Conservation (phyloP, 2,329 filamentous ascomycete genomes). For the Pseudocercospora musae region DNA sequence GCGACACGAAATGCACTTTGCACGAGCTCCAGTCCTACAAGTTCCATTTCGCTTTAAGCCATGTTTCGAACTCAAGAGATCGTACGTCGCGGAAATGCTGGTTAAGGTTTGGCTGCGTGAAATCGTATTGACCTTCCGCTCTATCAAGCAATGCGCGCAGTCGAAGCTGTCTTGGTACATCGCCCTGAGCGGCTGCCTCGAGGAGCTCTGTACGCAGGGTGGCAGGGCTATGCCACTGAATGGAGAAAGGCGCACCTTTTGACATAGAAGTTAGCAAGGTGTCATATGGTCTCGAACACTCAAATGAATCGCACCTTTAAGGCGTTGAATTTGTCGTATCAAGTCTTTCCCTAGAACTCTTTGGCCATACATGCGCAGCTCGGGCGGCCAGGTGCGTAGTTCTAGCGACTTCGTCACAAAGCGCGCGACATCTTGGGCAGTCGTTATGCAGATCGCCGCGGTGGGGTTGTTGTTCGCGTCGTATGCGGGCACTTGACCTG, state of each 20-base stretch:
- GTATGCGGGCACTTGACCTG: constrained; percentile 60
- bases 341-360: constrained; percentile 60
- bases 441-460: constrained; percentile 64
- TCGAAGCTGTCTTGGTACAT: constrained; percentile 38
- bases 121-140: constrained; percentile 65
- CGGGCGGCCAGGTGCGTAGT: constrained; percentile 62
- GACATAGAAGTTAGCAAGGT: neutral
- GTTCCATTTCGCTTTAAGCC: constrained; percentile 35
- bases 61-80: constrained; percentile 38
- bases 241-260: constrained; percentile 6
- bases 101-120: constrained; percentile 60
- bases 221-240: constrained; percentile 48
- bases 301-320: neutral
- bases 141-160: constrained; percentile 65
- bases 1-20: neutral
- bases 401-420: constrained; percentile 69
- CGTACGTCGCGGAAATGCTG: constrained; percentile 38
- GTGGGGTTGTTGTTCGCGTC: constrained; percentile 47
- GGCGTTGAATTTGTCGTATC: constrained; percentile 51
- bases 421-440: constrained; percentile 65
- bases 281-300: neutral
- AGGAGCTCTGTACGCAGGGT: constrained; percentile 50
- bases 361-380: constrained; percentile 68
- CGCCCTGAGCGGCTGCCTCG: constrained; percentile 35
- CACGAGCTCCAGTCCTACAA: neutral